Percentiles rank a stretch among this genome's conserved stretches.
phyloP scores from a whole-genome alignment of 441 rosid genomes.

The Geranium incanum region DNA sequence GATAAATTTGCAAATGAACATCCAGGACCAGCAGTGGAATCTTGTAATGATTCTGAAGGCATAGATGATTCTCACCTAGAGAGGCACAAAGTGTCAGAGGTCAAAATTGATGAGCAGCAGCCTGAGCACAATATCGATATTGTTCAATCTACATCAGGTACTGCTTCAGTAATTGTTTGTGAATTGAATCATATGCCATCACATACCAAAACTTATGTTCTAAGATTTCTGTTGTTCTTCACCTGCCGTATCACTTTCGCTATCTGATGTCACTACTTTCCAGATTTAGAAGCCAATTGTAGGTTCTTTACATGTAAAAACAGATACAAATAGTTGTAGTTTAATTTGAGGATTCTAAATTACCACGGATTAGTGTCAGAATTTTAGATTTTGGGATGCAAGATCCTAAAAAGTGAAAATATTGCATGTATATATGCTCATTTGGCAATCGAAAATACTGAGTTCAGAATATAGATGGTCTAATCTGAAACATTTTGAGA shows the following conservation, averaged over 20 bases:
- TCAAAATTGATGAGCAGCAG: constrained; percentile 30
- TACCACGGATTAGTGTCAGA: background rate
- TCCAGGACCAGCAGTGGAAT: constrained; percentile 9
- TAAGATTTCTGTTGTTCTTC: background rate
- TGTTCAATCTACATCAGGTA: constrained; percentile 41
- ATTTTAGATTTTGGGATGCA: background rate
- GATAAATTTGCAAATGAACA: constrained; percentile 20
- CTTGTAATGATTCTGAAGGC: constrained; percentile 12
- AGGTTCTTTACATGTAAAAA: background rate
- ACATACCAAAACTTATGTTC: background rate
- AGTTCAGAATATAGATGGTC: background rate
- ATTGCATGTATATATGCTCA: background rate
- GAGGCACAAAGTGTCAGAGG: constrained; percentile 20
- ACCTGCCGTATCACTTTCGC: background rate
- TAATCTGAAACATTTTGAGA: background rate
- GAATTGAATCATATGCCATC: background rate
- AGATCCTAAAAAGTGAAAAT: background rate
- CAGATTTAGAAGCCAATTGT: background rate
- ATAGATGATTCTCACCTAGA: constrained; percentile 23
- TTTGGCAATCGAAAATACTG: background rate
- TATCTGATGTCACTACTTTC: background rate
- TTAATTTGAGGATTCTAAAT: background rate
- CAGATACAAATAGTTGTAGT: background rate
- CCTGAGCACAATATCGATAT: constrained; percentile 27
- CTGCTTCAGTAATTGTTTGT: background rate